A percentile compares a stretch with the other conserved stretches of the same genome.
Conservation (phyloP, 2,329 filamentous ascomycete species). For the Hypoxylon sp. region DNA sequence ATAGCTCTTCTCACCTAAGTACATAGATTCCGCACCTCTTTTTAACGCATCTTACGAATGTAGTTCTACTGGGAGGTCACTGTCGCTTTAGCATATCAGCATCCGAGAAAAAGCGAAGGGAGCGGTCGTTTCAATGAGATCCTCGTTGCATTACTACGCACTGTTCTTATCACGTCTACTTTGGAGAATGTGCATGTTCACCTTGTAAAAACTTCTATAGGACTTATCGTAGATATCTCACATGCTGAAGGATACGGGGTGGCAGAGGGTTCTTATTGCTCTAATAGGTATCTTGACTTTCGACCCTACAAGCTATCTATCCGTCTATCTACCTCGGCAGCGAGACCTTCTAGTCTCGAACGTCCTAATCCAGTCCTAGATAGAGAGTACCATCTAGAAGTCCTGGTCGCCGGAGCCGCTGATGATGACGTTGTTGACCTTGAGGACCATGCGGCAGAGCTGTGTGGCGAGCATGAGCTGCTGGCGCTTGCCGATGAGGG, state of each 20-base stretch:
- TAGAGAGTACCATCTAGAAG: slow-evolving; percentile 75
- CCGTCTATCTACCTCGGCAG: slow-evolving; percentile 10
- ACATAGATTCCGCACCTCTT: background rate
- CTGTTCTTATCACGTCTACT: background rate
- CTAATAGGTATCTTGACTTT: slow-evolving; percentile 23
- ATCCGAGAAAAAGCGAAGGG: slow-evolving; percentile 12
- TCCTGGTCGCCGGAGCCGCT: slow-evolving; percentile 87
- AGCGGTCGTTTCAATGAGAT: slow-evolving; percentile 16
- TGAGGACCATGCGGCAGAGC: slow-evolving; percentile 96
- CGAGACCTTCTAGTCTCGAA: background rate
- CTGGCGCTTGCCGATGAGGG: slow-evolving; percentile 96
- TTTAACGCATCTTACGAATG: background rate
- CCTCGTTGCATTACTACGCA: background rate
- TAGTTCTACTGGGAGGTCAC: slow-evolving; percentile 2
- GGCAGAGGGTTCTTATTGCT: background rate
- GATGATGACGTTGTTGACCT: slow-evolving; percentile 96
- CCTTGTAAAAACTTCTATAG: background rate
- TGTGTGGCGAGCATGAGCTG: slow-evolving; percentile 96
- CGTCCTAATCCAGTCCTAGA: background rate
- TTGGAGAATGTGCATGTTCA: background rate
- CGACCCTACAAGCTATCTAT: background rate
- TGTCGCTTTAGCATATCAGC: slow-evolving; percentile 17
- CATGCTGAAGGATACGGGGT: background rate
- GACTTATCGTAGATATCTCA: background rate
- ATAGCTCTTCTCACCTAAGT: background rate